These are phyloP conservation scores for Penicillium sp. DNA, from an alignment of 2,329 filamentous ascomycete genomes.

Conservation along the genomic window DNA sequence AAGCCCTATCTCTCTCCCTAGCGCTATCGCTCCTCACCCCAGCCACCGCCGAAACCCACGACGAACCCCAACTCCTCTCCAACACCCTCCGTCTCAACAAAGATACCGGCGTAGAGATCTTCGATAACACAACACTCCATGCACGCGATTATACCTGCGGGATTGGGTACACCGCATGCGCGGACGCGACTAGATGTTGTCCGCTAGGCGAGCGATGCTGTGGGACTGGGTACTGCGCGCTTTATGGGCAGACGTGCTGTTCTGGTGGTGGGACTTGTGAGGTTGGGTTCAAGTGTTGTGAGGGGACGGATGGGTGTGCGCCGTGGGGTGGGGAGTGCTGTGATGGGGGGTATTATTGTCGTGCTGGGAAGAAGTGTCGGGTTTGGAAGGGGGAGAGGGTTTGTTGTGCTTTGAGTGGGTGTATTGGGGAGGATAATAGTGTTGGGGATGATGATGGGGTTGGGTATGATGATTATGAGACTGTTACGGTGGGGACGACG, in stretches of 20 bases:
- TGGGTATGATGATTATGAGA: neutral
- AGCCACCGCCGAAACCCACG: neutral
- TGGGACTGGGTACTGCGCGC: constrained; percentile 17
- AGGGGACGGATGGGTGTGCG: constrained; percentile 12
- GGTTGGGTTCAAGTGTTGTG: constrained; percentile 20
- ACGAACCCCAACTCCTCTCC: constrained; percentile 13
- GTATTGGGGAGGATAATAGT: constrained; percentile 11
- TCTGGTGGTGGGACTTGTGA: constrained; percentile 12
- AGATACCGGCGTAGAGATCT: neutral
- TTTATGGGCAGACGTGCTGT: constrained; percentile 15
- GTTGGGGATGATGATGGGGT: constrained; percentile 3
- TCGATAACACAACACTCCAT: constrained; percentile 3
- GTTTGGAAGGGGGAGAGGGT: constrained; percentile 9
- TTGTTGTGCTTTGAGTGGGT: constrained; percentile 17
- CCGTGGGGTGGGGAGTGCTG: constrained; percentile 19
- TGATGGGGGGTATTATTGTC: constrained; percentile 17
- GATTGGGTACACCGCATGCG: constrained; percentile 15
- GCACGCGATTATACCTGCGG: constrained; percentile 6
- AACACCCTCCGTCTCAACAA: constrained; percentile 10
- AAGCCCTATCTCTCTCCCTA: too few relatives aligned
- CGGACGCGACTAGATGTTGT: constrained; percentile 16
- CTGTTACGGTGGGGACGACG: neutral
- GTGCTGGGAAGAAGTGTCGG: constrained; percentile 15
- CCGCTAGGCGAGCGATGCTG: constrained; percentile 13
- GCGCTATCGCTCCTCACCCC: too few relatives aligned